Evolutionary conservation across 129 eudicot genomes (phyloP).

Genomic region (Chrysanthemum lavandulifolium): DNA sequence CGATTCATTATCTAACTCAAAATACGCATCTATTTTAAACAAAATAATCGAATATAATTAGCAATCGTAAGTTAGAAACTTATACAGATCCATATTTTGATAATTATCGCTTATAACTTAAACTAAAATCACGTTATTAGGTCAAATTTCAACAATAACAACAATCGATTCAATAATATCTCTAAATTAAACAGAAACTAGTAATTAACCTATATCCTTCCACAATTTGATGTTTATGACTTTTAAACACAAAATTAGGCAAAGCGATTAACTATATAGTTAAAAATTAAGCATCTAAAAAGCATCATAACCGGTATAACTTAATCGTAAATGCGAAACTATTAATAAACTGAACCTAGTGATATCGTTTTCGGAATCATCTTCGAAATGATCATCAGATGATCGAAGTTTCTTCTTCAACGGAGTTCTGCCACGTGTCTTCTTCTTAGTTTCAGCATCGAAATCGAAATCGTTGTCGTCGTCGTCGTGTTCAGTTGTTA

Average conservation of each 20-base stretch:
- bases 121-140: neutral
- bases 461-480: constrained; percentile 33
- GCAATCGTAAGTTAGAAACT: no score
- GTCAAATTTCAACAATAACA: neutral
- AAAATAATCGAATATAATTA: no score
- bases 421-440: constrained; percentile 20
- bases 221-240: neutral
- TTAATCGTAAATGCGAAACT: neutral
- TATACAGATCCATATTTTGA: no score
- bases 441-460: constrained; percentile 24
- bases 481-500: constrained; percentile 9
- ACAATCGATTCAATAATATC: no score
- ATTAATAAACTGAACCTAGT: constrained; percentile 32
- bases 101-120: neutral
- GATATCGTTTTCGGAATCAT: constrained; percentile 48
- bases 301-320: no score
- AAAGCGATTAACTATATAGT: neutral
- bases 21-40: no score
- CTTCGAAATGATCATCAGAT: constrained; percentile 25
- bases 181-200: no score
- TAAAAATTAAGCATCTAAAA: no score
- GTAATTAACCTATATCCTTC: no score
- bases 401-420: constrained; percentile 27
- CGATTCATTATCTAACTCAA: no score
- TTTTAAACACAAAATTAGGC: neutral